Base-by-base conservation (phyloP, 2,329 filamentous ascomycete genomes). In the Ascochyta lentis region DNA sequence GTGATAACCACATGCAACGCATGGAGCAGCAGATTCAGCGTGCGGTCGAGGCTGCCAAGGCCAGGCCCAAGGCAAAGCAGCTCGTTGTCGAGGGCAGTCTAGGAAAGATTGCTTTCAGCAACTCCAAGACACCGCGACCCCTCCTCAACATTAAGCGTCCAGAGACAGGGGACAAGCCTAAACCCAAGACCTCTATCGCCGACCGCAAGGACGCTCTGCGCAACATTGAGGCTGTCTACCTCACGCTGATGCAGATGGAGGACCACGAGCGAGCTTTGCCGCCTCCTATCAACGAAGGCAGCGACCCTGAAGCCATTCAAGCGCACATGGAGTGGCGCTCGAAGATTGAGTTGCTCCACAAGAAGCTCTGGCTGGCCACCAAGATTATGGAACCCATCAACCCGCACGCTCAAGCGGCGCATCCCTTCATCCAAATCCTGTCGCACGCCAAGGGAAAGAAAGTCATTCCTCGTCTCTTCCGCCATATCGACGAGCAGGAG, bases 11-110 rank as follows among this genome's bases (percentile, higher is more conserved):
- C 71, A 91, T 98, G 80, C 95, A 98, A 75, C 89, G 95, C 51
- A 99, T 99, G 95, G 94, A 99, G 76, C 95, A 99, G 77, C 95
- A 99, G 76, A 96, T 99, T 12, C 94, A 97, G 74, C 88, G 95
- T 53, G 95, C 95, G 23, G 95, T 99, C 0, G 95, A 99, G 72
- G 95, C 95, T 1, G 95, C 95, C 48, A 99, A 98, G 80, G 91
- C 92, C 57, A 94, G 96, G 77, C 95, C 95, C 12, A 99, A 99
- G 82, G 97, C 96, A 72, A 96, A 96, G 70, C 93, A 97, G 74
- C 83, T 99, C 8, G 93, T 98, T 19, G 94, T 99, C 56, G 94
- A 97, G 72, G 95, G 95, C 24, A 97, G 92, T 70, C 79, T 99
- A 45, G 95, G 95, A 63, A 99, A 98, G 80, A 99, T 99, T 54